phyloP scores from a whole-genome alignment of 2,329 filamentous ascomycete genomes.

The Arthrobotrys musiformis region DNA sequence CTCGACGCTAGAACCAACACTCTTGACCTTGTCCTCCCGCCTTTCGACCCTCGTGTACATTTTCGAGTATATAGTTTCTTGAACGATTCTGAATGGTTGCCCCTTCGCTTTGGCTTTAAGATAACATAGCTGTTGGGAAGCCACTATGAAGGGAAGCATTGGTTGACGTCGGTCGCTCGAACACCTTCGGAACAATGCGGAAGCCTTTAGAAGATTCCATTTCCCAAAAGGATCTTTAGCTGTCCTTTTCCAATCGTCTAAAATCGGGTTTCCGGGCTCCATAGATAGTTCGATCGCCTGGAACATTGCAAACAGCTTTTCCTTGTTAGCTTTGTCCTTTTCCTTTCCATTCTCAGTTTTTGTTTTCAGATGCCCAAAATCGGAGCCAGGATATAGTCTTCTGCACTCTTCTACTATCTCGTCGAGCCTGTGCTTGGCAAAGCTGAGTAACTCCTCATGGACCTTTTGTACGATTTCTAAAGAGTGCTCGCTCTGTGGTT shows the following conservation, averaged over 20 bases:
- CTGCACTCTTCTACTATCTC: not conserved
- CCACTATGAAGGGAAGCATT: not conserved
- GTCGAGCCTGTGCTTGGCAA: not conserved
- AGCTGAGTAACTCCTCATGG: not conserved
- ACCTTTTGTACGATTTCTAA: not conserved
- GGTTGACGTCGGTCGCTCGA: too few relatives aligned
- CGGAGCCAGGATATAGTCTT: not conserved
- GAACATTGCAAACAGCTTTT: not conserved
- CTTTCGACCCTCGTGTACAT: not conserved
- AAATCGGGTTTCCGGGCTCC: not conserved
- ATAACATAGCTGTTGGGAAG: not conserved
- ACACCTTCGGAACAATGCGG: not conserved
- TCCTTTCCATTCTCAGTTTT: not conserved
- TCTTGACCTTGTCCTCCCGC: not conserved
- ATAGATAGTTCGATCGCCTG: not conserved
- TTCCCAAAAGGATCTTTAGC: not conserved
- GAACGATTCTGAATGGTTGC: not conserved
- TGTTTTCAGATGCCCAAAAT: not conserved
- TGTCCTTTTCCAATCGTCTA: not conserved
- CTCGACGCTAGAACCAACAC: not conserved
- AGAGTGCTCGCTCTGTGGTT: not conserved
- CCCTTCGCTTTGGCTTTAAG: not conserved
- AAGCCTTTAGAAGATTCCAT: conserved; percentile 12
- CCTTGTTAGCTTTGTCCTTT: not conserved
- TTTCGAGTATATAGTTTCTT: not conserved